Conservation (phyloP, 2,329 filamentous ascomycete species). For the Acrocalymma vagum region DNA sequence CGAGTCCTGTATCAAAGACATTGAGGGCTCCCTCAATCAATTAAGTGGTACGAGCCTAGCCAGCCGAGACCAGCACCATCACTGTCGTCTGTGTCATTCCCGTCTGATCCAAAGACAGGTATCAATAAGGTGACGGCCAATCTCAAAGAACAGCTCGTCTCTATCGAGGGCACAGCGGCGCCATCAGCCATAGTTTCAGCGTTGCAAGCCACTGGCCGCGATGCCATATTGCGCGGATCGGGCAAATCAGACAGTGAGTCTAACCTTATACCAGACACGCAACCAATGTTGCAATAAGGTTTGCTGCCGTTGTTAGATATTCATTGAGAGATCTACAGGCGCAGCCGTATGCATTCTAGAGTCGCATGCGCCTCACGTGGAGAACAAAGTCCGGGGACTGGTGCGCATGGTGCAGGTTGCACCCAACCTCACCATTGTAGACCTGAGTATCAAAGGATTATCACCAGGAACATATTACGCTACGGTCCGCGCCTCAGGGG, state of each 20-base stretch:
- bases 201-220: constrained; percentile 88
- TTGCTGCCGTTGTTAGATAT: constrained; percentile 16
- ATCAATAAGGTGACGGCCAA: constrained; percentile 85
- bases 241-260: constrained; percentile 82
- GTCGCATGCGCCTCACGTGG: constrained; percentile 71
- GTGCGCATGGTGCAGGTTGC: constrained; percentile 94
- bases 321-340: constrained; percentile 52
- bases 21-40: constrained; percentile 80
- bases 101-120: constrained; percentile 58
- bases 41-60: constrained; percentile 64
- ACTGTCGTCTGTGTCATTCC: constrained; percentile 24
- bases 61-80: constrained; percentile 9
- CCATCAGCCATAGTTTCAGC: constrained; percentile 89
- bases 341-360: constrained; percentile 96
- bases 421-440: constrained; percentile 79
- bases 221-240: constrained; percentile 92
- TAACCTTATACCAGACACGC: constrained; percentile 1
- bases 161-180: constrained; percentile 87
- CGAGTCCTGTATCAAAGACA: constrained; percentile 85
- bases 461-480: constrained; percentile 83
- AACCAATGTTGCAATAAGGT: constrained; percentile 1
- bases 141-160: constrained; percentile 82
- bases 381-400: constrained; percentile 80
- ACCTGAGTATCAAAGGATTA: constrained; percentile 86
- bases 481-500: constrained; percentile 84